Base-by-base conservation (phyloP, 2,329 filamentous ascomycete genomes). In the Phoma sp. region DNA sequence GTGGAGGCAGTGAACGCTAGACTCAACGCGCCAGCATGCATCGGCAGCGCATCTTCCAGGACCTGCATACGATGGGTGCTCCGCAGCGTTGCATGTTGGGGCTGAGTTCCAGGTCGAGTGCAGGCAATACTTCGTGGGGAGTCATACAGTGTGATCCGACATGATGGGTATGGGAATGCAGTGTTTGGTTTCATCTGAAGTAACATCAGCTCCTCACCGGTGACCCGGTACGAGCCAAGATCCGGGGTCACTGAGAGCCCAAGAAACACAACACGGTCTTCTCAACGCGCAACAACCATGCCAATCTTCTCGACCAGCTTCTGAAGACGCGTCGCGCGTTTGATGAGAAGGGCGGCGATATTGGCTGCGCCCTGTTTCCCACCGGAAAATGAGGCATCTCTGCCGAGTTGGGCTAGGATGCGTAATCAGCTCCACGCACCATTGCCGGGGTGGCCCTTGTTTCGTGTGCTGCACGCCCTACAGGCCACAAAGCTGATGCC, bases 291-390 rank as follows among this genome's bases (percentile, higher is more conserved):
- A 29, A 28, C 34, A 6, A 52, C 14, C 4, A 25, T 25, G 7
- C 28, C 17, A 15, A 15, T 28, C 40, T 46, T 30, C 28, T 40
- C 21, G 28, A 26, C 21, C 40, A 40, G 20, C 36, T 15, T 29
- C 3, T 34, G 34, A 33, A 17, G 26, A 45, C 45, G 29, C 39
- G 61, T 46, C 47, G 36, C 47, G 46, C 47, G 33, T 42, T 56
- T 51, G 53, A 54, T 53, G 33, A 59, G 61, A 69, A 68, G 65
- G 66, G 66, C 66, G 65, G 40, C 32, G 46, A 40, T 56, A 48
- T 53, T 50, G n/a, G 60, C 61, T 62, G 66, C 67, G 68, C 69
- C 67, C 65, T 66, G 56, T 60, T 56, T 57, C 33, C 47, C 57
- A 50, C 55, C 57, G 62, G 64, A 47, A 60, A 62, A 60, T 42